Evolutionary conservation across 108 stramenopile genomes (phyloP).

Genomic region (Seminavis robusta): DNA sequence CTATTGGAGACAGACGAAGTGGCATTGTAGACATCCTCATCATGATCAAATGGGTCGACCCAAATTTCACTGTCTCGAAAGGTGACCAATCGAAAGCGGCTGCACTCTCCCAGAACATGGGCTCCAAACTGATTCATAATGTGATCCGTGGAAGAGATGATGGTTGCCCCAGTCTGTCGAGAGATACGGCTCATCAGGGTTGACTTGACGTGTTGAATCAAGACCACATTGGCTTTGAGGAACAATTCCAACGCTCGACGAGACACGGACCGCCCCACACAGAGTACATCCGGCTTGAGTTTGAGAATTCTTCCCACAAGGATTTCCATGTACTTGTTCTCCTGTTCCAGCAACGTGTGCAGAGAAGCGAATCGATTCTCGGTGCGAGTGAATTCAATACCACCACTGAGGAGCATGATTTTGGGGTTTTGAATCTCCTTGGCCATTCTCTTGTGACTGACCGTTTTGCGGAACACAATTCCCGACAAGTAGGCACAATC

Average conservation of each 20-base stretch:
- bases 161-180: constrained; percentile 88
- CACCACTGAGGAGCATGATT: constrained; percentile 89
- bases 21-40: constrained; percentile 6
- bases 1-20: background rate
- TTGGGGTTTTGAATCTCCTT: constrained; percentile 71
- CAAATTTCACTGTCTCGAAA: constrained; percentile 84
- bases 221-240: constrained; percentile 67
- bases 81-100: constrained; percentile 84
- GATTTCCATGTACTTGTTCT: constrained; percentile 93
- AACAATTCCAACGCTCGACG: constrained; percentile 90
- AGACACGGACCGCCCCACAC: constrained; percentile 81
- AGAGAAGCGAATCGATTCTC: constrained; percentile 74
- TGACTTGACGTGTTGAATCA: constrained; percentile 90
- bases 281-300: constrained; percentile 82
- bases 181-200: constrained; percentile 81
- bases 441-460: constrained; percentile 86
- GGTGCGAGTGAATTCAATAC: constrained; percentile 90
- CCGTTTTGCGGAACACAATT: constrained; percentile 87
- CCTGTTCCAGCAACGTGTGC: constrained; percentile 90
- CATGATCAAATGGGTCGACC: constrained; percentile 24
- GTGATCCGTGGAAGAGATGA: constrained; percentile 87
- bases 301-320: constrained; percentile 89
- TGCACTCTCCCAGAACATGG: constrained; percentile 62
- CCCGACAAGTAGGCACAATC: constrained; percentile 91
- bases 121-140: constrained; percentile 82